Percentiles rank a stretch among this genome's conserved stretches.
phyloP scores from a whole-genome alignment of 495 filamentous ascomycete genomes.

The Rusavskia elegans region DNA sequence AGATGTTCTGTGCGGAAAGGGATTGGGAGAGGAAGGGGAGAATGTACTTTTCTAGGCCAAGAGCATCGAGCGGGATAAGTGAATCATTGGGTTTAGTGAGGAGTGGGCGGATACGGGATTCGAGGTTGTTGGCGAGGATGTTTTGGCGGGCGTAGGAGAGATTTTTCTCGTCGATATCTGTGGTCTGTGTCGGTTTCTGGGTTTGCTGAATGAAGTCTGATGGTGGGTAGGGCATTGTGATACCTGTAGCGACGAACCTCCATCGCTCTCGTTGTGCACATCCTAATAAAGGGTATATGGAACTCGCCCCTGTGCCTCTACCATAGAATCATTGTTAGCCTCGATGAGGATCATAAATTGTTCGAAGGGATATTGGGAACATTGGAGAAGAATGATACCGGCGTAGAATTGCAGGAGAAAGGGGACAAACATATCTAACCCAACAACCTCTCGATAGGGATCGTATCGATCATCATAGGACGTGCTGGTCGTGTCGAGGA shows the following conservation, averaged over 20 bases:
- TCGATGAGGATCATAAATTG: background rate
- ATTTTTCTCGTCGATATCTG: constrained; percentile 65
- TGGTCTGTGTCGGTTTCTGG: background rate
- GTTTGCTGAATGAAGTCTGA: background rate
- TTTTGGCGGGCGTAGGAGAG: constrained; percentile 49
- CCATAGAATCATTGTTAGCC: background rate
- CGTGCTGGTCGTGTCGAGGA: constrained; percentile 58
- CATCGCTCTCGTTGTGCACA: constrained; percentile 49
- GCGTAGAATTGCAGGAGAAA: background rate
- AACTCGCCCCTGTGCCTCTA: constrained; percentile 73
- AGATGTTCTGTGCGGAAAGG: constrained; percentile 80
- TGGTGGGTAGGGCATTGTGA: background rate
- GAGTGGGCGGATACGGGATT: constrained; percentile 47
- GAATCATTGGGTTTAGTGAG: constrained; percentile 30
- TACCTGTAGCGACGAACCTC: constrained; percentile 59
- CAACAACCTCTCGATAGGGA: constrained; percentile 38
- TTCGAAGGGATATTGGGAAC: background rate
- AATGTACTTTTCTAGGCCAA: constrained; percentile 33
- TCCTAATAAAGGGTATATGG: constrained; percentile 82
- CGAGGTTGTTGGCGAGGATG: constrained; percentile 43
- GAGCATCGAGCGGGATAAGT: constrained; percentile 44
- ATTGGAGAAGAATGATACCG: too few relatives aligned
- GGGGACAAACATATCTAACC: constrained; percentile 55
- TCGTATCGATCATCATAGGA: constrained; percentile 39
- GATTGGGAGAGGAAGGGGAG: constrained; percentile 38